These are phyloP conservation scores for Hypericum androsaemum DNA, from an alignment of 345 rosid genomes.

Conservation along the genomic window DNA sequence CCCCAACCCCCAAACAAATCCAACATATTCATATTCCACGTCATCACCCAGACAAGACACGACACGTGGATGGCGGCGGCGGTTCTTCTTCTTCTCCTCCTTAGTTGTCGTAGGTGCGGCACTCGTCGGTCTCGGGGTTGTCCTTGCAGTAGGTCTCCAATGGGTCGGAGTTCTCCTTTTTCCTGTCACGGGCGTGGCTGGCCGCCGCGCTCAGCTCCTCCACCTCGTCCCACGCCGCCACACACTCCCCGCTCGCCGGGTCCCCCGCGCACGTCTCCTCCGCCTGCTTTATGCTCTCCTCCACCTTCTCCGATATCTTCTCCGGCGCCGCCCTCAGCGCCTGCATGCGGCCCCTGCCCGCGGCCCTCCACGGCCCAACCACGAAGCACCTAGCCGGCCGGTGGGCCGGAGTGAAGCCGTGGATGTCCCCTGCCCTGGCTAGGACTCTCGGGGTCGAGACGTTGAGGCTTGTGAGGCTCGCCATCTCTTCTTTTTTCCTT, in stretches of 20 bases:
- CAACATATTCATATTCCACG: no score
- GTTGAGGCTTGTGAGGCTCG: conserved; percentile 42
- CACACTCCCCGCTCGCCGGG: conserved; percentile 91
- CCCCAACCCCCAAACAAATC: no score
- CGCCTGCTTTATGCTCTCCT: conserved; percentile 71
- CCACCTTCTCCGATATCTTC: conserved; percentile 60
- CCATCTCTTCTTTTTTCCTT: conserved; percentile 27
- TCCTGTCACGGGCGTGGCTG: conserved; percentile 82
- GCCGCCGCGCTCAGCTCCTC: conserved; percentile 99
- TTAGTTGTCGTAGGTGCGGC: conserved; percentile 85
- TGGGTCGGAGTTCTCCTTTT: conserved; percentile 56
- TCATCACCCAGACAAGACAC: no score
- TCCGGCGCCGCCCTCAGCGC: conserved; percentile 69
- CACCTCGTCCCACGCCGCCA: conserved; percentile 99
- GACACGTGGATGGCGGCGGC: no score
- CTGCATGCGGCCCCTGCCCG: conserved; percentile 13
- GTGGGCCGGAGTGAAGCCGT: no score
- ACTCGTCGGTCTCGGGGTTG: conserved; percentile 87
- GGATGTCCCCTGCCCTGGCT: conserved; percentile 15
- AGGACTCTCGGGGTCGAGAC: conserved; percentile 36
- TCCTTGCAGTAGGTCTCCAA: conserved; percentile 81
- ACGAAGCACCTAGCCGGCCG: no score
- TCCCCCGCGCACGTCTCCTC: conserved; percentile 67
- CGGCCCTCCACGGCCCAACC: no score
- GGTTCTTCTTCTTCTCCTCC: no score